Conservation (phyloP, 768 basidiomycete genomes). For the Trametopsis cervina region DNA sequence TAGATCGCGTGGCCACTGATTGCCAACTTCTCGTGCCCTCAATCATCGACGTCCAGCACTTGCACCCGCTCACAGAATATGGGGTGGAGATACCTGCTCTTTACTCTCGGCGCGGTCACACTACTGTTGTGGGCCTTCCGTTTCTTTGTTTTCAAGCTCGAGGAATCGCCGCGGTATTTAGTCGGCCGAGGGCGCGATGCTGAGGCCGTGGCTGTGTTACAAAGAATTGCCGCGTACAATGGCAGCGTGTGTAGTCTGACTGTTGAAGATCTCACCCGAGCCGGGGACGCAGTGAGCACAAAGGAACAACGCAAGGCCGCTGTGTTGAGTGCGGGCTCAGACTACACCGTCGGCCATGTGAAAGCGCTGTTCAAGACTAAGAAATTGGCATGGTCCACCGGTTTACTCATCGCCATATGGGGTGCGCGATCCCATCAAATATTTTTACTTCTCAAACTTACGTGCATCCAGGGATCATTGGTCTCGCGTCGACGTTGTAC, state of each 20-base stretch:
- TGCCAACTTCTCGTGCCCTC: conserved; percentile 43
- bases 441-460: not conserved
- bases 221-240: conserved; percentile 44
- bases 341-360: conserved; percentile 38
- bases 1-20: conserved; percentile 58
- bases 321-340: conserved; percentile 35
- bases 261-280: conserved; percentile 35
- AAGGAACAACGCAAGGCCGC: conserved; percentile 9
- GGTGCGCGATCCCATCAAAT: conserved; percentile 25
- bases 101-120: conserved; percentile 45
- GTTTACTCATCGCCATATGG: conserved; percentile 42
- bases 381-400: conserved; percentile 61
- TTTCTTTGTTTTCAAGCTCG: conserved; percentile 44
- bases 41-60: conserved; percentile 18
- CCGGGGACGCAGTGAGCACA: conserved; percentile 19
- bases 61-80: conserved; percentile 44
- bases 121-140: conserved; percentile 47
- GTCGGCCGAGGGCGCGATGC: conserved; percentile 46
- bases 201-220: conserved; percentile 43
- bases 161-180: conserved; percentile 54
- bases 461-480: conserved; percentile 23
- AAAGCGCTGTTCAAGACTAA: conserved; percentile 55
- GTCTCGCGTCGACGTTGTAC: conserved; percentile 29
- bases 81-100: conserved; percentile 59
- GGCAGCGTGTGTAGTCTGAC: conserved; percentile 35